phyloP scores from a whole-genome alignment of 2,329 filamentous ascomycete genomes.

The Apiospora phragmitis region DNA sequence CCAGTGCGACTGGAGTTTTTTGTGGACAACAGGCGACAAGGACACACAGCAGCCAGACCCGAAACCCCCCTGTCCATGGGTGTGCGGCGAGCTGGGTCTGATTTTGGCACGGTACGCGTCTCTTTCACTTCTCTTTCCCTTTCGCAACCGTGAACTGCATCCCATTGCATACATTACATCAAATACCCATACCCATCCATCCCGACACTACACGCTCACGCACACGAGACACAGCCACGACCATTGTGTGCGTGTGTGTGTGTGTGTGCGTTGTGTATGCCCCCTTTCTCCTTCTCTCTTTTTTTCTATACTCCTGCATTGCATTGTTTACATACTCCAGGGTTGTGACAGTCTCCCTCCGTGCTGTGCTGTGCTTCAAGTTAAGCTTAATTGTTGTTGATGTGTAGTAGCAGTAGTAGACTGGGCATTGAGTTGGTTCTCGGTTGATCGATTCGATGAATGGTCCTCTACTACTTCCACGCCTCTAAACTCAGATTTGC shows the following conservation, averaged over 20 bases:
- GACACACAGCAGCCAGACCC: constrained; percentile 9
- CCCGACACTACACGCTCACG: constrained; percentile 6
- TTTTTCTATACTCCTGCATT: background rate
- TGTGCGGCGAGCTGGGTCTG: constrained; percentile 5
- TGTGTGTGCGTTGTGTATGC: background rate
- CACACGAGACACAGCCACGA: background rate
- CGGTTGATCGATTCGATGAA: background rate
- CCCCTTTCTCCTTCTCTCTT: background rate
- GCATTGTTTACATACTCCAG: background rate
- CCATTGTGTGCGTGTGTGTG: background rate
- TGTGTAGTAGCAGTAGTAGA: constrained; percentile 8
- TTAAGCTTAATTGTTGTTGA: constrained; percentile 9
- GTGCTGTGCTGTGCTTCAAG: background rate
- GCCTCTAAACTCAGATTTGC: constrained; percentile 7
- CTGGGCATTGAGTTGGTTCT: constrained; percentile 7
- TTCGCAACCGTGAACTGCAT: constrained; percentile 8
- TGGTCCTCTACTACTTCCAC: constrained; percentile 5
- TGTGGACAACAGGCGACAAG: background rate
- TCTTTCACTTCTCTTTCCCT: constrained; percentile 7
- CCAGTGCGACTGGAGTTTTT: constrained; percentile 8
- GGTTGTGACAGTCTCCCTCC: background rate
- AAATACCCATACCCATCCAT: background rate
- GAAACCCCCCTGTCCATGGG: constrained; percentile 2
- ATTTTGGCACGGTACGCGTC: constrained; percentile 18
- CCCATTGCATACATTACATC: background rate